Conservation (phyloP, 768 basidiomycete species). For the Boletus rubropictus region DNA sequence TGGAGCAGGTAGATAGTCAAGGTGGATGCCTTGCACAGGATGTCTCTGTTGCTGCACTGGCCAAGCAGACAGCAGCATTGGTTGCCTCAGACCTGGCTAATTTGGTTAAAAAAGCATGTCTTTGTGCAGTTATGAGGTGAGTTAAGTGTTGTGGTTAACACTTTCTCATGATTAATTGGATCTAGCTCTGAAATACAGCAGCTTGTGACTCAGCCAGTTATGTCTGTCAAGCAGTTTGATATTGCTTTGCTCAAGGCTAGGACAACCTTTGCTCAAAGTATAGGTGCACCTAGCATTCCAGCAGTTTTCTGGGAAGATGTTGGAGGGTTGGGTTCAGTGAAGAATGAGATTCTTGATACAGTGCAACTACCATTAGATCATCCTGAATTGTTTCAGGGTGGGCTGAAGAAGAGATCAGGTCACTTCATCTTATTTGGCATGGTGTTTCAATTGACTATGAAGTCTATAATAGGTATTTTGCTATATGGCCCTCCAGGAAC, state of each 20-base stretch:
- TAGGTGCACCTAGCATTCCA: slow-evolving; percentile 97
- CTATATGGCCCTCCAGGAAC: slow-evolving; percentile 95
- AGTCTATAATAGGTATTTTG: slow-evolving; percentile 57
- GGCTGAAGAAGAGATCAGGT: slow-evolving; percentile 96
- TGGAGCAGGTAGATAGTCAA: slow-evolving; percentile 34
- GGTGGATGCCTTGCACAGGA: slow-evolving; percentile 57
- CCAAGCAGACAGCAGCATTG: slow-evolving; percentile 87
- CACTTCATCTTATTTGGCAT: neutral
- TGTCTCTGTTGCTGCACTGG: slow-evolving; percentile 64
- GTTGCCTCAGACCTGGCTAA: slow-evolving; percentile 75
- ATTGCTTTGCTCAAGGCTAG: slow-evolving; percentile 66
- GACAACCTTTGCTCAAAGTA: slow-evolving; percentile 79
- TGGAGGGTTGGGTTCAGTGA: slow-evolving; percentile 83
- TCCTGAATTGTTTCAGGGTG: slow-evolving; percentile 84
- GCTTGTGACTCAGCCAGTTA: slow-evolving; percentile 9
- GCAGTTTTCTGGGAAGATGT: slow-evolving; percentile 97
- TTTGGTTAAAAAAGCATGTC: slow-evolving; percentile 55
- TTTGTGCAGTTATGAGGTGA: slow-evolving; percentile 36
- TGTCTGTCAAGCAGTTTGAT: slow-evolving; percentile 61
- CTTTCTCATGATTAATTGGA: neutral
- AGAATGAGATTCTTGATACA: slow-evolving; percentile 91
- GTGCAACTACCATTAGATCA: slow-evolving; percentile 88
- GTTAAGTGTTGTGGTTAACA: neutral
- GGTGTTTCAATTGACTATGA: neutral
- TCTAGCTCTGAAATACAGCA: slow-evolving; percentile 3